phyloP scores from a whole-genome alignment of 2,329 filamentous ascomycete genomes.

The Periconia macrospinosa region DNA sequence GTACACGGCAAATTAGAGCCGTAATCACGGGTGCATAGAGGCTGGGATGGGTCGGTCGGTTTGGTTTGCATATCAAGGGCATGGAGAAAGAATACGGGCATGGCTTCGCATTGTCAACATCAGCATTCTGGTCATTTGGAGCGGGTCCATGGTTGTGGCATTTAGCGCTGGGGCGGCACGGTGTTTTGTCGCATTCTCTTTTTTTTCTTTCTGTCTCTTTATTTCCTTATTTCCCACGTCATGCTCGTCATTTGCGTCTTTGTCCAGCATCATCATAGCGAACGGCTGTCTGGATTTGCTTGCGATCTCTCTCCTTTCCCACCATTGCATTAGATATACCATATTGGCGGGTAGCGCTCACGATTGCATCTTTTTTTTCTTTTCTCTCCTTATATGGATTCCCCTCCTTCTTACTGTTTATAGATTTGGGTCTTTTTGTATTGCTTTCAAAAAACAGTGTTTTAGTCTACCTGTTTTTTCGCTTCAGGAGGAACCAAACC shows the following conservation, averaged over 20 bases:
- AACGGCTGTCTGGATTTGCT: slow-evolving; percentile 10
- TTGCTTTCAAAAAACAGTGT: neutral
- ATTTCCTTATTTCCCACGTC: slow-evolving; percentile 18
- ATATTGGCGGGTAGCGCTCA: slow-evolving; percentile 30
- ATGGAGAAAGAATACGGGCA: slow-evolving; percentile 16
- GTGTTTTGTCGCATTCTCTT: slow-evolving; percentile 20
- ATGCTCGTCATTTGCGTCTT: slow-evolving; percentile 9
- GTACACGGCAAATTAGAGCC: neutral
- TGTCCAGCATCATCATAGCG: slow-evolving; percentile 35
- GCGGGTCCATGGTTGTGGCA: slow-evolving; percentile 39
- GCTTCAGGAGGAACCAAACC: neutral
- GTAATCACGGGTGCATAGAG: neutral
- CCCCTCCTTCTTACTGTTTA: slow-evolving; percentile 15
- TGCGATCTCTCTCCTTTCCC: slow-evolving; percentile 17
- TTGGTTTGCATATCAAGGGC: slow-evolving; percentile 4
- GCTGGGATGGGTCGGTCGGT: slow-evolving; percentile 1
- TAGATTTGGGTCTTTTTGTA: slow-evolving; percentile 7
- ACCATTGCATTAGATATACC: slow-evolving; percentile 28
- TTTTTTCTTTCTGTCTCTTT: slow-evolving; percentile 16
- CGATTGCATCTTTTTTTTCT: slow-evolving; percentile 27
- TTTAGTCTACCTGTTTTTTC: neutral
- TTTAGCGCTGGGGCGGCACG: slow-evolving; percentile 40
- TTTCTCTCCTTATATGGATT: slow-evolving; percentile 5
- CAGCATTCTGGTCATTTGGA: slow-evolving; percentile 19
- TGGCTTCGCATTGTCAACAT: slow-evolving; percentile 21